Evolutionary conservation across 768 basidiomycete species (phyloP).

Genomic region (Coprinopsis strossmayeri): DNA sequence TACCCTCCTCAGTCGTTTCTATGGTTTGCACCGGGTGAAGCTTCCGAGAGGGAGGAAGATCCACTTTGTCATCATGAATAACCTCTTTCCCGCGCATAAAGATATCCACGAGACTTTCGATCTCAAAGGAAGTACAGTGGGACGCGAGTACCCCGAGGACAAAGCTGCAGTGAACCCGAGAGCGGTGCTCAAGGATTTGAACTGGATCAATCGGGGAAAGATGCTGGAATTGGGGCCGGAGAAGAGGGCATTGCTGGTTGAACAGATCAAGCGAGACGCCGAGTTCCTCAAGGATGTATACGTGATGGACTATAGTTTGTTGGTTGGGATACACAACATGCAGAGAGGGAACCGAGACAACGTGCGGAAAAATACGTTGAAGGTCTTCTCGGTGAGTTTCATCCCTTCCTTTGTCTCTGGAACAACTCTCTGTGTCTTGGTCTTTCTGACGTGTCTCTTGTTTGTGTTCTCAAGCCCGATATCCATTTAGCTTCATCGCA

Average conservation of each 20-base stretch:
- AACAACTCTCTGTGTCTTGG: background rate
- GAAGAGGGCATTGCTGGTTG: conserved; percentile 84
- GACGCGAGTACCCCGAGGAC: conserved; percentile 81
- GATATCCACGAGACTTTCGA: conserved; percentile 98
- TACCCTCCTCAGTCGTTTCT: conserved; percentile 89
- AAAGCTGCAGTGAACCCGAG: conserved; percentile 73
- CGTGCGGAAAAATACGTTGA: conserved; percentile 82
- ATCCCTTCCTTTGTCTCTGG: background rate
- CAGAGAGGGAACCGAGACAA: conserved; percentile 88
- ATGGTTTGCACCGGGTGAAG: conserved; percentile 96
- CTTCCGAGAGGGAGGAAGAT: conserved; percentile 91
- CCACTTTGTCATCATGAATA: conserved; percentile 99
- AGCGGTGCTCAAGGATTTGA: conserved; percentile 92
- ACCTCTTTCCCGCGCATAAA: conserved; percentile 94
- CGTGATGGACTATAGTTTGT: conserved; percentile 96
- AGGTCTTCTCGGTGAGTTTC: conserved; percentile 78
- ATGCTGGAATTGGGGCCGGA: conserved; percentile 91
- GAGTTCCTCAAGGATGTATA: conserved; percentile 75
- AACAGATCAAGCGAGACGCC: conserved; percentile 84
- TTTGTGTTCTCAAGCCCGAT: conserved; percentile 47
- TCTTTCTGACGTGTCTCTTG: background rate
- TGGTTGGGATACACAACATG: conserved; percentile 93
- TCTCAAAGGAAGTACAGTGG: conserved; percentile 91
- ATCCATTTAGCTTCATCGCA: conserved; percentile 52
- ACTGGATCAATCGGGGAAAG: conserved; percentile 84